phyloP scores from a whole-genome alignment of 148 eudicot genomes.

The Rhododendron kiyosumense region DNA sequence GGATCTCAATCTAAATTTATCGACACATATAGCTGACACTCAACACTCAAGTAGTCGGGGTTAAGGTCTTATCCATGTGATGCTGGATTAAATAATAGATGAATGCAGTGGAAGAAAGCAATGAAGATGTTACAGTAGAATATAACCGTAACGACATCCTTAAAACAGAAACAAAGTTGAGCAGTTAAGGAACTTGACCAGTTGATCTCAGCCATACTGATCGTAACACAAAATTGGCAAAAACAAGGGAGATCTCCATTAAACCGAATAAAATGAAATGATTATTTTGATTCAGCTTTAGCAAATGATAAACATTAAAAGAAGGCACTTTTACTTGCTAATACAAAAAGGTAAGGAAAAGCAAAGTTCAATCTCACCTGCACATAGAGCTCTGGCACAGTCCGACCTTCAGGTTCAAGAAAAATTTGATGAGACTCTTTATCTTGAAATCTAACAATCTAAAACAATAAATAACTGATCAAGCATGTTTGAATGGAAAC shows the following conservation, averaged over 20 bases:
- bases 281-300: background rate
- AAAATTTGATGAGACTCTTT: conserved; percentile 99
- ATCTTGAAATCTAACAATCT: conserved; percentile 96
- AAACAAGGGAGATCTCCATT: background rate
- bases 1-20: background rate
- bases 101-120: background rate
- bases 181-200: background rate
- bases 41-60: background rate
- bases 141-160: background rate
- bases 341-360: background rate
- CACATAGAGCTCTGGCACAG: conserved; percentile 95
- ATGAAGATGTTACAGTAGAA: background rate
- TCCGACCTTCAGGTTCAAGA: conserved; percentile 97
- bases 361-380: conserved; percentile 51
- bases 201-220: background rate
- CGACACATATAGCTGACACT: background rate
- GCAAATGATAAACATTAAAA: background rate
- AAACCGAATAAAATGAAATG: background rate
- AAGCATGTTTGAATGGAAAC: background rate
- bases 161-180: background rate
- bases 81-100: background rate
- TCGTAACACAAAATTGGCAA: background rate
- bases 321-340: background rate
- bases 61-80: background rate
- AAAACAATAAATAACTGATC: conserved; percentile 16